These are phyloP conservation scores for Salvia miltiorrhiza DNA, from an alignment of 257 asterid species.

Conservation along the genomic window DNA sequence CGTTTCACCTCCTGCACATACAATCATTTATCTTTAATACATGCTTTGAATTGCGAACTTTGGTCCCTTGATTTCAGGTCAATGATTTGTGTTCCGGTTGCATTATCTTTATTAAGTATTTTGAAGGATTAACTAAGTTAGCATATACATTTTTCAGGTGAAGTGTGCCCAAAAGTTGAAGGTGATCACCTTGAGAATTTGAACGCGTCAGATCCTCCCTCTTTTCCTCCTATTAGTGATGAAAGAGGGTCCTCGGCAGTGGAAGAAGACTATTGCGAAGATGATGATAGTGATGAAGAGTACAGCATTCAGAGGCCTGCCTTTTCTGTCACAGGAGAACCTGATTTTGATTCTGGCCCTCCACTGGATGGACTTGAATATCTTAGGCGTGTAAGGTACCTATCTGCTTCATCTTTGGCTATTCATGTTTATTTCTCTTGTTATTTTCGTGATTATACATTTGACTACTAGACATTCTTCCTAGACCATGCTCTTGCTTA, in stretches of 20 bases:
- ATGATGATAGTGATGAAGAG: conserved; percentile 78
- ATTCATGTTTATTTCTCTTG: conserved; percentile 3
- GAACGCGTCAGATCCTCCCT: conserved; percentile 33
- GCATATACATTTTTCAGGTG: conserved; percentile 37
- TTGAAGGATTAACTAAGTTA: conserved; percentile 17
- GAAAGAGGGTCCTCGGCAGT: conserved; percentile 34
- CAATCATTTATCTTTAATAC: background rate
- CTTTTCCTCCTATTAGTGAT: conserved; percentile 23
- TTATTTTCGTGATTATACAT: background rate
- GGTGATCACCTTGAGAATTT: conserved; percentile 25
- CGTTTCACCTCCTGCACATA: conserved; percentile 7
- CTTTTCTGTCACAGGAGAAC: conserved; percentile 75
- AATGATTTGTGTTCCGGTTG: background rate
- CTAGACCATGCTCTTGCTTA: background rate
- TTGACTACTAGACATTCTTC: background rate
- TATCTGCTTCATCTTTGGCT: conserved; percentile 13
- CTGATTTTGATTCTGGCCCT: conserved; percentile 94
- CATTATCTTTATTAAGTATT: background rate
- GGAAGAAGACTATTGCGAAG: conserved; percentile 46
- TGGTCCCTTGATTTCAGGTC: conserved; percentile 5
- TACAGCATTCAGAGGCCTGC: conserved; percentile 81
- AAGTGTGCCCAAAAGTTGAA: conserved; percentile 27
- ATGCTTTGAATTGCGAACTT: conserved; percentile 8
- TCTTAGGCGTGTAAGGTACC: conserved; percentile 95
- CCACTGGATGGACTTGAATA: conserved; percentile 92